Conservation (phyloP, 2,329 filamentous ascomycete species). For the Grosmannia clavigera region DNA sequence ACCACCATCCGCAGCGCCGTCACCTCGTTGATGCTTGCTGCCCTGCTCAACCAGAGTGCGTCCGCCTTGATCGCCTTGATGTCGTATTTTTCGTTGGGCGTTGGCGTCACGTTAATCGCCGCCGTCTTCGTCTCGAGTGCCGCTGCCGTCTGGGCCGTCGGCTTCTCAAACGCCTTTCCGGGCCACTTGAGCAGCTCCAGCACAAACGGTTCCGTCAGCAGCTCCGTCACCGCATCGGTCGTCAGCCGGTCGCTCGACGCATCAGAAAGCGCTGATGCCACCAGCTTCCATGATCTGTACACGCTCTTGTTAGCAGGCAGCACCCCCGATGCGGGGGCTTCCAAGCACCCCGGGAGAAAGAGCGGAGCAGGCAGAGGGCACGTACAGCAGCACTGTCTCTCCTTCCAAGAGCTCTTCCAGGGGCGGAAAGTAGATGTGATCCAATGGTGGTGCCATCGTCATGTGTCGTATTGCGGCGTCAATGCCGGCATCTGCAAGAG, state of each 20-base stretch:
- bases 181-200: conserved; percentile 56
- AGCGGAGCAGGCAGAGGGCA: conserved; percentile 11
- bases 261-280: conserved; percentile 45
- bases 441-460: conserved; percentile 60
- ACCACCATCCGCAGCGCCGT: conserved; percentile 69
- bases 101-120: conserved; percentile 69
- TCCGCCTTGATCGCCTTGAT: conserved; percentile 74
- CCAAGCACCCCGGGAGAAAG: background rate
- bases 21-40: conserved; percentile 66
- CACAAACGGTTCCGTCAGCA: conserved; percentile 60
- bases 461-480: conserved; percentile 4
- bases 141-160: conserved; percentile 51
- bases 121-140: conserved; percentile 76
- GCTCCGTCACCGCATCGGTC: conserved; percentile 46
- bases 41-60: conserved; percentile 72
- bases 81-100: conserved; percentile 53
- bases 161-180: conserved; percentile 51
- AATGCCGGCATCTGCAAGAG: conserved; percentile 3
- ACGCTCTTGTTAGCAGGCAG: background rate
- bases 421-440: conserved; percentile 67
- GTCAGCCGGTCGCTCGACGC: conserved; percentile 40
- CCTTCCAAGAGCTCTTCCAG: conserved; percentile 76
- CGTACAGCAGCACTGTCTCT: conserved; percentile 69
- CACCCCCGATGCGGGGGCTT: background rate
- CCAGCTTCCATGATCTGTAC: conserved; percentile 47